phyloP scores from a whole-genome alignment of 257 asterid species.

The Thymus quinquecostatus region DNA sequence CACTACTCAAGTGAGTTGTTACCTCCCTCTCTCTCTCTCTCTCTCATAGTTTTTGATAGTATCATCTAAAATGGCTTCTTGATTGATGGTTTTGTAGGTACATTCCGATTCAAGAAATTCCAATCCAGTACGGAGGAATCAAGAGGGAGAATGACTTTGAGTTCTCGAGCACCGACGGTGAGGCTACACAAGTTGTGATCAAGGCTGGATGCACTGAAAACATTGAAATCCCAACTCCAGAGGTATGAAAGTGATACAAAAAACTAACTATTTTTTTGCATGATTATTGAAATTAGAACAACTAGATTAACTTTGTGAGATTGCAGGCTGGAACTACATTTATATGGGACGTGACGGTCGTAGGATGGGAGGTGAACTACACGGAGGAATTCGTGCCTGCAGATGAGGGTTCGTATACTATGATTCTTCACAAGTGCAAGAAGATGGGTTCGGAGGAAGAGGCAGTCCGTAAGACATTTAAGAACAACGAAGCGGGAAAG shows the following conservation, averaged over 20 bases:
- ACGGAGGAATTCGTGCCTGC: slow-evolving; percentile 74
- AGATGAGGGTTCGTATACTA: slow-evolving; percentile 64
- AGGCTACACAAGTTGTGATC: slow-evolving; percentile 57
- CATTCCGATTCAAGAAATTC: slow-evolving; percentile 69
- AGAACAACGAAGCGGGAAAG: slow-evolving; percentile 70
- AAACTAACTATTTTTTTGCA: neutral
- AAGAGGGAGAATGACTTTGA: slow-evolving; percentile 62
- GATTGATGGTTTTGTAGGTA: slow-evolving; percentile 45
- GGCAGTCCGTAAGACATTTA: slow-evolving; percentile 65
- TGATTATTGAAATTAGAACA: neutral
- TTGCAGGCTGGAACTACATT: slow-evolving; percentile 64
- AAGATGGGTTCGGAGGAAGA: slow-evolving; percentile 52
- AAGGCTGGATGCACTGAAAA: slow-evolving; percentile 65
- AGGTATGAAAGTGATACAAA: slow-evolving; percentile 40
- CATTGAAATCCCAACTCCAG: slow-evolving; percentile 68
- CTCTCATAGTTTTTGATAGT: too few species aligned
- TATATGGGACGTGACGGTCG: slow-evolving; percentile 65
- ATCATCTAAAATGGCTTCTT: slow-evolving; percentile 1
- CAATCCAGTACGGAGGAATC: slow-evolving; percentile 72
- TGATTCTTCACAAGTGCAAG: slow-evolving; percentile 67
- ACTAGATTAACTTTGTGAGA: neutral
- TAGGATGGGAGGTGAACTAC: slow-evolving; percentile 77
- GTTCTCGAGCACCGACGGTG: slow-evolving; percentile 50
- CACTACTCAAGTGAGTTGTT: slow-evolving; percentile 69
- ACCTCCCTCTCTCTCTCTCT: neutral